Evolutionary conservation across 1,139 yeast species (phyloP).

Genomic region (Chernovozyma sophiae-reginae): DNA sequence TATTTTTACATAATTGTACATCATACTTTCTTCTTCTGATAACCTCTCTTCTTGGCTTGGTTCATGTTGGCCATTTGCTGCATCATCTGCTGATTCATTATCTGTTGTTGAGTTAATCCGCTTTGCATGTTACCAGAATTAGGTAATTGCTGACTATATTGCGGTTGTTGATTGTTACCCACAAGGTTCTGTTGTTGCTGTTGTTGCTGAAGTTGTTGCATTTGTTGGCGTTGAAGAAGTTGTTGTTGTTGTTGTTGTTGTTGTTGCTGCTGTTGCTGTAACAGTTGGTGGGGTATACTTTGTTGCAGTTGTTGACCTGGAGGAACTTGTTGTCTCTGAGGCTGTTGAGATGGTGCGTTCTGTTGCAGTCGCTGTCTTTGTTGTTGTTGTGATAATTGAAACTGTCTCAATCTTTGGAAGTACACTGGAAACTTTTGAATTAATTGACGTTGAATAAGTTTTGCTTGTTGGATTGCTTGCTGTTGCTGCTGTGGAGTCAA

Average conservation of each 20-base stretch:
- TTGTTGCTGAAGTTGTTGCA: conserved; percentile 11
- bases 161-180: conserved; percentile 10
- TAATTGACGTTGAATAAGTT: conserved; percentile 39
- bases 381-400: conserved; percentile 39
- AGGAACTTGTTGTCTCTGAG: conserved; percentile 6
- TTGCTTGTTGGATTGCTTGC: conserved; percentile 44
- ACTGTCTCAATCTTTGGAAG: conserved; percentile 41
- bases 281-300: neutral
- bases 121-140: conserved; percentile 7
- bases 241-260: conserved; percentile 13
- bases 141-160: conserved; percentile 1
- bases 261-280: conserved; percentile 9
- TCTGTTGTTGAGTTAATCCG: conserved; percentile 12
- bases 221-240: conserved; percentile 10
- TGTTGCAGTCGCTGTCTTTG: conserved; percentile 24
- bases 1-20: conserved; percentile 5
- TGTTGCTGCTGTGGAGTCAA: conserved; percentile 45
- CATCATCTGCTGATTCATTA: conserved; percentile 19
- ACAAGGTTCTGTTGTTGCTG: conserved; percentile 10
- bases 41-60: conserved; percentile 11
- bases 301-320: conserved; percentile 7
- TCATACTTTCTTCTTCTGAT: conserved; percentile 5
- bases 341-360: conserved; percentile 8
- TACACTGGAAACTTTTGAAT: conserved; percentile 42
- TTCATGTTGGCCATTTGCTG: conserved; percentile 16